Evolutionary conservation across 345 rosid species (phyloP).

Genomic region (Physaria fendleri): DNA sequence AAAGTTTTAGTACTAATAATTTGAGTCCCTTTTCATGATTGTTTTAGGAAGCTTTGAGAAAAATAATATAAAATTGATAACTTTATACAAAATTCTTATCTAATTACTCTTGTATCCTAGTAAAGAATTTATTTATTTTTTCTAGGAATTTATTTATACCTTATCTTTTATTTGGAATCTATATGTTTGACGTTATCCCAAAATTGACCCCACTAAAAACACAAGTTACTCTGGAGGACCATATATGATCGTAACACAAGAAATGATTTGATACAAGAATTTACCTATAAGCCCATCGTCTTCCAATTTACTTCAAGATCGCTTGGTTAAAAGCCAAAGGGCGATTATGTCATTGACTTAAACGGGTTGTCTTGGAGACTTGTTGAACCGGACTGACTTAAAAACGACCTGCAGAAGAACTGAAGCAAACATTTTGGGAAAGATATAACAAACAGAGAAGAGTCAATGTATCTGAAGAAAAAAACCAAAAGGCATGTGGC

Average conservation of each 20-base stretch:
- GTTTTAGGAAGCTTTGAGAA: background rate
- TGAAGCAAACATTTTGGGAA: constrained; percentile 9
- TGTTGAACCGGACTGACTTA: background rate
- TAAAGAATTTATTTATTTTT: background rate
- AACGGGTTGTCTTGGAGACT: background rate
- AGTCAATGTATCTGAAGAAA: background rate
- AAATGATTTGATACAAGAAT: constrained; percentile 6
- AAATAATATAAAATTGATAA: background rate
- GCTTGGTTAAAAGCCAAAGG: constrained; percentile 3
- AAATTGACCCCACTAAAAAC: constrained; percentile 18
- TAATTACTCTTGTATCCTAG: background rate
- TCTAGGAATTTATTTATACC: constrained; percentile 15
- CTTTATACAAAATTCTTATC: background rate
- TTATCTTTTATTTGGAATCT: constrained; percentile 25
- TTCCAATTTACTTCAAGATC: background rate
- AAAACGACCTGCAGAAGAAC: constrained; percentile 18
- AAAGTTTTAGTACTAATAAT: constrained; percentile 20
- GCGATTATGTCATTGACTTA: background rate
- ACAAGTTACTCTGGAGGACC: constrained; percentile 21
- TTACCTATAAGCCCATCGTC: constrained; percentile 1
- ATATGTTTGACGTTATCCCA: constrained; percentile 19
- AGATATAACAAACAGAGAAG: constrained; percentile 7
- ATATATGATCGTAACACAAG: constrained; percentile 17
- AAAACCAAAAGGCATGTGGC: constrained; percentile 9
- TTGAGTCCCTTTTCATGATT: constrained; percentile 13